Conservation (phyloP, 129 eudicot species). For the Lonicera japonica region DNA sequence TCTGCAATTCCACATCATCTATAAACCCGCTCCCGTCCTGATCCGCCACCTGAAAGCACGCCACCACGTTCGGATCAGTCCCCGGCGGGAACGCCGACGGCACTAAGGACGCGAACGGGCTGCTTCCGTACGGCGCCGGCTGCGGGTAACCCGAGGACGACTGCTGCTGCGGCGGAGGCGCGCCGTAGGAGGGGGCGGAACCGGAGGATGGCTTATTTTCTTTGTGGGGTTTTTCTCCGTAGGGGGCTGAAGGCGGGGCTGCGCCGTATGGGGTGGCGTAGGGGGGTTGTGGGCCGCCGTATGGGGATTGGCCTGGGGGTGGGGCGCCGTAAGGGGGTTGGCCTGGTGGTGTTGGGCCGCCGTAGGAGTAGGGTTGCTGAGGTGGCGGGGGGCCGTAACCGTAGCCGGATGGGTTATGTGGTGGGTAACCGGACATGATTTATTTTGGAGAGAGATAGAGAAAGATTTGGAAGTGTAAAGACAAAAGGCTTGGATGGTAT, state of each 20-base stretch:
- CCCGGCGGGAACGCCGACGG: constrained; percentile 94
- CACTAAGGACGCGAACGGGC: constrained; percentile 64
- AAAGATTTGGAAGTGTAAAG: too few species aligned
- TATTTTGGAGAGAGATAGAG: too few species aligned
- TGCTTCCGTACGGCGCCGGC: constrained; percentile 17
- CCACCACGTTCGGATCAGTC: constrained; percentile 77
- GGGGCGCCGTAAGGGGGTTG: not conserved
- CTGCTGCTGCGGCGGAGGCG: constrained; percentile 34
- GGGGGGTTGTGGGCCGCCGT: constrained; percentile 21
- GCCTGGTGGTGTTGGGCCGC: not conserved
- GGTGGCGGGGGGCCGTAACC: constrained; percentile 27
- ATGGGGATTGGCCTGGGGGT: constrained; percentile 26
- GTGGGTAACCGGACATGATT: too few species aligned
- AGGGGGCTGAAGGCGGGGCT: constrained; percentile 46
- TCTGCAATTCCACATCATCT: constrained; percentile 81
- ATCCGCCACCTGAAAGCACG: constrained; percentile 87
- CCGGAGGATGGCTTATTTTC: constrained; percentile 5
- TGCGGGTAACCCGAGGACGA: constrained; percentile 11
- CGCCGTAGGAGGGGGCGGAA: not conserved
- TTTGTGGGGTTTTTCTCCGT: constrained; percentile 40
- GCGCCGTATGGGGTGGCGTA: constrained; percentile 27
- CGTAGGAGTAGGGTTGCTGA: not conserved
- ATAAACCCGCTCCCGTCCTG: constrained; percentile 82
- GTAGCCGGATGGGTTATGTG: too few species aligned
- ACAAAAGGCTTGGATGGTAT: too few species aligned